Base-by-base conservation (phyloP, 1,139 yeast species). In the Taiozyma sp. region DNA sequence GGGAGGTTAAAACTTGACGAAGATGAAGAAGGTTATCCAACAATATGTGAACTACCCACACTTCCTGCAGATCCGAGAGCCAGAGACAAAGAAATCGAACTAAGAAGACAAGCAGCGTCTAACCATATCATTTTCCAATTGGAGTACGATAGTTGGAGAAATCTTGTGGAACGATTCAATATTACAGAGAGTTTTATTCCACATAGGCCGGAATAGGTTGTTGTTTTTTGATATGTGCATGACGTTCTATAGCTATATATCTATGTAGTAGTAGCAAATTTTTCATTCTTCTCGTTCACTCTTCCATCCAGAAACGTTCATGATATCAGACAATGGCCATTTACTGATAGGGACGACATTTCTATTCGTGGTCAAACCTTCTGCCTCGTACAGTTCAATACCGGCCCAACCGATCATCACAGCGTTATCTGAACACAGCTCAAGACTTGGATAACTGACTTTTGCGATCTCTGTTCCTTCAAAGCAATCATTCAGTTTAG, bases 331-430 rank as follows among this genome's bases (percentile, higher is more conserved):
- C 56, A 87, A 65, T 1, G 96, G 92, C 96, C 96, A 89, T 67
- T 81, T 87, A 45, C 90, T 72, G 2, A 81, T 70, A 1, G 95
- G 92, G 12, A 75, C 63, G 7, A 83, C 78, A 16, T 70, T 71
- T 43, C 85, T 64, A 32, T 76, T 79, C 0, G 89, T 79, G 22
- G 74, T 73, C 30, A 76, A 52, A 7, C 68, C 65, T 3, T 74
- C 61, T 13, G 67, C 64, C 64, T 91, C 96, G 64, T 73, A 86
- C 16, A 91, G 72, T 64, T 92, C 97, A 13, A 92, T 87, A 0
- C 97, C 99, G 0, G 98, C 96, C 81, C 96, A 88, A 0, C 97
- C 99, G 50, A 93, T 93, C 99, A 93, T 93, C 2, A 91, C 80
- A 0, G 98, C 97, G 68, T 93, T 95, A 64, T 93, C 99, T 0